Evolutionary conservation across 1,139 yeast species (phyloP).

Genomic region (Meyerozyma elateridarum): DNA sequence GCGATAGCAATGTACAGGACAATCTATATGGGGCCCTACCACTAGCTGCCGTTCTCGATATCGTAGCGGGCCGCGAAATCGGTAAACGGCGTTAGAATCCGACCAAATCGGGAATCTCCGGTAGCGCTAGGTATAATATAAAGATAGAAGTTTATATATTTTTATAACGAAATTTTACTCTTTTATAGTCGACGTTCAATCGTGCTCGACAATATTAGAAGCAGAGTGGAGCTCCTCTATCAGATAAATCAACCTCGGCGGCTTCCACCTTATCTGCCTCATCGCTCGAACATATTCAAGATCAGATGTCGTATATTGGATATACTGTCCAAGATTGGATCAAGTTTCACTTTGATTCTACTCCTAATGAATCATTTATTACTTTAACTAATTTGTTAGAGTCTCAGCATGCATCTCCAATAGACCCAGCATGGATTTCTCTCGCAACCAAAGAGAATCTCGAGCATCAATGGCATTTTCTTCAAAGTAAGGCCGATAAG

Average conservation of each 20-base stretch:
- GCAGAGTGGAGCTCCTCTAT: too few species aligned
- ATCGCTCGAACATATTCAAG: too few species aligned
- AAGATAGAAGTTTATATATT: too few species aligned
- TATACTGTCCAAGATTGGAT: constrained; percentile 61
- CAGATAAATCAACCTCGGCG: too few species aligned
- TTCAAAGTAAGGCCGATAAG: constrained; percentile 60
- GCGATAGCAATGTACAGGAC: constrained; percentile 2
- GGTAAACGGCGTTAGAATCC: constrained; percentile 2
- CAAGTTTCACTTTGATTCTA: constrained; percentile 56
- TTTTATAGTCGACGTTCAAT: not conserved
- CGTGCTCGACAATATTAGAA: too few species aligned
- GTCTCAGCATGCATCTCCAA: constrained; percentile 41
- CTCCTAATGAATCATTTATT: constrained; percentile 57
- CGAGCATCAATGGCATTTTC: constrained; percentile 70
- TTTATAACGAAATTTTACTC: too few species aligned
- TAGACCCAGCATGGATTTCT: constrained; percentile 90
- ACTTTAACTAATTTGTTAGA: constrained; percentile 44
- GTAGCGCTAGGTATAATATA: too few species aligned
- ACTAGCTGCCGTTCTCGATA: not conserved
- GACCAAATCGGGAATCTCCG: constrained; percentile 3
- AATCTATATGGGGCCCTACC: not conserved
- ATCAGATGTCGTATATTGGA: constrained; percentile 22
- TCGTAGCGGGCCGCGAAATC: constrained; percentile 1
- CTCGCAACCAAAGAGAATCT: constrained; percentile 58
- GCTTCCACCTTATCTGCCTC: too few species aligned